Evolutionary conservation across 306 rosid species (phyloP), one percentile per base, ranked within the genome.

Genomic region (Prinsepia uniflora): DNA sequence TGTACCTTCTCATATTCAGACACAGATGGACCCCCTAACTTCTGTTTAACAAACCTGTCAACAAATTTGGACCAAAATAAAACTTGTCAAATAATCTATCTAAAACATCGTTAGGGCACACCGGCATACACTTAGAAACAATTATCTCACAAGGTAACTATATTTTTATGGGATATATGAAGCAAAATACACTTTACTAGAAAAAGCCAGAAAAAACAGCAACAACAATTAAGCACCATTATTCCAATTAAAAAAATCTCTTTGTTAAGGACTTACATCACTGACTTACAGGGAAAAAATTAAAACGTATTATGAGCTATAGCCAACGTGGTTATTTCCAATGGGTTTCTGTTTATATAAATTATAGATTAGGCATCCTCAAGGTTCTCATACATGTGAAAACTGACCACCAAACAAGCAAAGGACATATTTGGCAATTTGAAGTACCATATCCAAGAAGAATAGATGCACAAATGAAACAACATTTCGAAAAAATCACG

Each of bases 41-140:
- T 88, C 69, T 93, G 92, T 84, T 93, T 97, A 86, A 93, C 79
- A 75, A 93, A 93, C 70, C 98, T 90, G 84, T 40, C 69, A 72
- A 77, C 30, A 59, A 72, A 34, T 62, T 56, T 20, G 14, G 75
- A 67, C 34, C 1, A 59, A 62, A 64, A 52, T 39, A 55, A 47
- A 63, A 36, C 30, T 24, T 24, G 30, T 24, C 30, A 24, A 24
- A 24, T 2, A 24, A 65, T 18, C 10, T 45, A 3, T 20, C 54
- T 34, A 13, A 60, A 2, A 45, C 61, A 15, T 22, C 6, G 58
- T 24, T 24, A 24, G 30, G 30, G 61, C 63, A 59, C 20, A 40
- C 49, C 34, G 2, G 22, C 34, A 9, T 41, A 40, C 34, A 11
- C 49, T 19, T 1, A 18, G 22, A 50, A 7, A 54, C 7, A 68